Evolutionary conservation across 2,329 filamentous ascomycete genomes (phyloP).

Genomic region (Pyricularia pennisetigena): DNA sequence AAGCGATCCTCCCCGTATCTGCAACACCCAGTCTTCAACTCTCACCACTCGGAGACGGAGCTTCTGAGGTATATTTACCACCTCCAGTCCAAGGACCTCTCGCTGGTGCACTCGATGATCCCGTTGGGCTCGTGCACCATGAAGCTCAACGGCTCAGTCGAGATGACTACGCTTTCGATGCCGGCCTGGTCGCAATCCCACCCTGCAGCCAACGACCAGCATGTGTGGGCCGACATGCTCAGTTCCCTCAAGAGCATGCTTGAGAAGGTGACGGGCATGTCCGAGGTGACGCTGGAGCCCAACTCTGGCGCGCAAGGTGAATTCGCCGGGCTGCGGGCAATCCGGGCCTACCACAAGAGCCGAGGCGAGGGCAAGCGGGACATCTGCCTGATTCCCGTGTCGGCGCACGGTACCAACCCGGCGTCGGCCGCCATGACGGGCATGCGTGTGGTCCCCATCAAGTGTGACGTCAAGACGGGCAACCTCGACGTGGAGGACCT

Average conservation of each 20-base stretch:
- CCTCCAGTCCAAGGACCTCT: slow-evolving; percentile 88
- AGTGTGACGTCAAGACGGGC: slow-evolving; percentile 78
- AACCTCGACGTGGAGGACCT: slow-evolving; percentile 85
- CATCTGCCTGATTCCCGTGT: slow-evolving; percentile 89
- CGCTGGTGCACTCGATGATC: slow-evolving; percentile 94
- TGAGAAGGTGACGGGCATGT: slow-evolving; percentile 77
- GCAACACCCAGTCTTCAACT: slow-evolving; percentile 90
- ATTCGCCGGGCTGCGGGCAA: slow-evolving; percentile 81
- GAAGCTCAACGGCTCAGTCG: slow-evolving; percentile 91
- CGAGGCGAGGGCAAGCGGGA: slow-evolving; percentile 64
- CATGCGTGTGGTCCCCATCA: slow-evolving; percentile 87
- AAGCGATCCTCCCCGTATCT: slow-evolving; percentile 67
- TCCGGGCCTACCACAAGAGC: slow-evolving; percentile 72
- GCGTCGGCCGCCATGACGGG: slow-evolving; percentile 93
- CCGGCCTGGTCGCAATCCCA: slow-evolving; percentile 71
- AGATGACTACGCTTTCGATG: slow-evolving; percentile 82
- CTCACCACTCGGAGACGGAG: slow-evolving; percentile 89
- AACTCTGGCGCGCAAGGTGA: slow-evolving; percentile 96
- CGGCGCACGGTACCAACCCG: slow-evolving; percentile 92
- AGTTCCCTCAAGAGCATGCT: slow-evolving; percentile 66
- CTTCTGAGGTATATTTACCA: slow-evolving; percentile 89
- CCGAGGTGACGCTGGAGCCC: slow-evolving; percentile 80
- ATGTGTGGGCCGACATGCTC: slow-evolving; percentile 55
- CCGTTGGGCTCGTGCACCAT: slow-evolving; percentile 95
- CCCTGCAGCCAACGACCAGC: slow-evolving; percentile 54